Evolutionary conservation across 495 filamentous ascomycete genomes (phyloP), one percentile per base, ranked within the genome.

Genomic region (Neurospora cerealis): DNA sequence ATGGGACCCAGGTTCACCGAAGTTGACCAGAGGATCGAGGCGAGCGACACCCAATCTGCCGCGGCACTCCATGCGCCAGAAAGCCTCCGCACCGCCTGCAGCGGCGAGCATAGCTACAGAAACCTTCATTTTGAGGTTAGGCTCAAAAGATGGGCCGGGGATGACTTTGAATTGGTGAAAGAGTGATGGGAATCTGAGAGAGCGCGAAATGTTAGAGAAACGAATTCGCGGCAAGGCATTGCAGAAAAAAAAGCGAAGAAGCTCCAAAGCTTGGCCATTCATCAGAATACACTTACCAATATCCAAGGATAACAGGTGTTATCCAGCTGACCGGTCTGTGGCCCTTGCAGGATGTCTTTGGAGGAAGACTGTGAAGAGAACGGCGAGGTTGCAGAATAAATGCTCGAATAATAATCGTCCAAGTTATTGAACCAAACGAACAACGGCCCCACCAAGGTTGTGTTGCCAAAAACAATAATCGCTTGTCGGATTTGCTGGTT

Each of bases 21-120:
- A 89, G 75, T 82, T 80, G 28, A 93, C 83, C 54, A 96, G 83
- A 7, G 94, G 93, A 78, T 97, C 94, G 60, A 91, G 83, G 44
- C 92, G 86, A 71, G 88, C 90, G 44, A 93, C 74, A 76, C 89
- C 92, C 74, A 88, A 85, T 60, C 85, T 86, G 74, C 88, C 90
- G 73, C 86, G 89, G 79, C 94, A 97, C 71, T 91, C 90, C 85
- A 97, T 89, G 82, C 94, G 93, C 93, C 93, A 97, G 82, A 97
- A 97, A 42, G 92, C 94, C 75, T 87, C 77, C 42, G 85, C 81
- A 40, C 80, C 76, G 70, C 81, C 74, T 21, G 81, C 69, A 40
- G 80, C 75, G 41, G 78, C 75, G 24, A 82, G 71, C 40, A 79
- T 44, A 24, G 76, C 75, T 32, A 83, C 54, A 38, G 73, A 73